These are phyloP conservation scores for Scedosporium aurantiacum DNA, from an alignment of 2,329 filamentous ascomycete species.

Conservation along the genomic window DNA sequence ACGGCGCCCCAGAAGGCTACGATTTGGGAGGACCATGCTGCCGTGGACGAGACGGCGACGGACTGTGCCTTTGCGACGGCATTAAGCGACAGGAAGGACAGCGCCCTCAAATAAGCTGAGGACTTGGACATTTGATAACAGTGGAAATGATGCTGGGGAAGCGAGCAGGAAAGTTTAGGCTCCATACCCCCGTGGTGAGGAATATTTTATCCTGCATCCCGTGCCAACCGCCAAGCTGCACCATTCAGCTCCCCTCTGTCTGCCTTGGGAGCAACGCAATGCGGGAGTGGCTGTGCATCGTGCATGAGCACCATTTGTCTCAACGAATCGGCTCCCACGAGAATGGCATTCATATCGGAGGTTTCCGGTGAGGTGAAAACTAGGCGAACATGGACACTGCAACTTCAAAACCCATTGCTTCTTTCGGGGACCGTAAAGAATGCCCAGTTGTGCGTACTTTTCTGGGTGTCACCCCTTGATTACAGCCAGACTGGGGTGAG, in stretches of 20 bases:
- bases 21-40: neutral
- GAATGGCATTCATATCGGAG: neutral
- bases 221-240: neutral
- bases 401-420: too few relatives aligned
- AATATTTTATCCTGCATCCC: neutral
- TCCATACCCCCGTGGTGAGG: neutral
- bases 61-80: neutral
- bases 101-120: neutral
- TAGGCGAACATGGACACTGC: too few relatives aligned
- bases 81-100: neutral
- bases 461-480: too few relatives aligned
- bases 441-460: too few relatives aligned
- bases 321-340: neutral
- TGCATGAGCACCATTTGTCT: neutral
- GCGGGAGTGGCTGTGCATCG: neutral
- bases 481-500: too few relatives aligned
- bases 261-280: neutral
- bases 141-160: neutral
- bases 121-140: neutral
- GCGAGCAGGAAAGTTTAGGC: neutral
- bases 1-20: slow-evolving; percentile 1
- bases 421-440: too few relatives aligned
- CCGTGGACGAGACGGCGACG: neutral
- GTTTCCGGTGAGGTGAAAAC: too few relatives aligned
- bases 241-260: neutral